Evolutionary conservation across 352 stramenopile genomes (phyloP), one percentile per base, ranked within the genome.

Genomic region (Phytopythium oedochilum): DNA sequence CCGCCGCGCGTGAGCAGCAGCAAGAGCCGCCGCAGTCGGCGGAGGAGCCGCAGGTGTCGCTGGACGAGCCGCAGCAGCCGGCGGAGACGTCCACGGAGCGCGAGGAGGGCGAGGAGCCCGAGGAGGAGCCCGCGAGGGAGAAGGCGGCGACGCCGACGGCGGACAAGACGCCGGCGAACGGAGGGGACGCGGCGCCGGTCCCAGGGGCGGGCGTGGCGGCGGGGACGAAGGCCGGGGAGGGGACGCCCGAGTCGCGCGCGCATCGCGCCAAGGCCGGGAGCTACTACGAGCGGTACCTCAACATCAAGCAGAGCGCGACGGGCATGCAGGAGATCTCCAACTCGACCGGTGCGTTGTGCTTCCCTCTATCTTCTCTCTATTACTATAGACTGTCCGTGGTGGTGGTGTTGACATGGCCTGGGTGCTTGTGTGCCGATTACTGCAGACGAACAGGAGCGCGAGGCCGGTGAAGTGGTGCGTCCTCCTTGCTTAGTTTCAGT

Each of bases 391-490:
- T n/a, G n/a, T n/a, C n/a, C n/a, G n/a, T n/a, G n/a, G n/a, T n/a
- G n/a, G n/a, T n/a, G n/a, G n/a, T n/a, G n/a, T n/a, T n/a, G n/a
- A n/a, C n/a, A n/a, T n/a, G n/a, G n/a, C n/a, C n/a, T n/a, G n/a
- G n/a, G n/a, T n/a, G n/a, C n/a, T n/a, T n/a, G n/a, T n/a, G n/a
- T n/a, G n/a, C n/a, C n/a, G n/a, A n/a, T n/a, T n/a, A n/a, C n/a
- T n/a, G n/a, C 38, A 84, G 74, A 84, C n/a, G 57, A 79, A 29
- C 55, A 71, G 57, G 74, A 84, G 26, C 62, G 80, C 25, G 74
- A 84, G 64, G 74, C 71, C 55, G 74, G 74, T 61, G 71, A 82
- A 79, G 66, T 81, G 71, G 71, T 84, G 57, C 77, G 66, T 85
- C 20, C 39, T 11, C 3, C 18, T 61, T 31, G n/a, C 55, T 68